Conservation (phyloP, 2,329 filamentous ascomycete genomes). For the Tolypocladium amazonense region DNA sequence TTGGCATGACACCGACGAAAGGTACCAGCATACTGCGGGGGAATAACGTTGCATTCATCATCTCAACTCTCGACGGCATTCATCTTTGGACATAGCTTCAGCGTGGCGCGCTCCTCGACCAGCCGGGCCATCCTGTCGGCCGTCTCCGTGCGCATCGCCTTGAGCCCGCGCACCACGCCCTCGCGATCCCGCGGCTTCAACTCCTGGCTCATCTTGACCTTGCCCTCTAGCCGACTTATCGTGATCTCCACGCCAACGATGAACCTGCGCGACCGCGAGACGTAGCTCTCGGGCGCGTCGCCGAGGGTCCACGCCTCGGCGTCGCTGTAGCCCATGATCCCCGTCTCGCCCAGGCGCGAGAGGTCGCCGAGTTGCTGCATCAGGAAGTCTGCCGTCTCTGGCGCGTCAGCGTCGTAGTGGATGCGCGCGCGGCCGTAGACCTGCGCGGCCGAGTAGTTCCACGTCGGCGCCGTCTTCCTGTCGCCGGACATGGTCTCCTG, state of each 20-base stretch:
- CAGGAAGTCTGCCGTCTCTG: slow-evolving; percentile 36
- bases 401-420: slow-evolving; percentile 35
- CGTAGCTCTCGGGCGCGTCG: slow-evolving; percentile 45
- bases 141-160: slow-evolving; percentile 17
- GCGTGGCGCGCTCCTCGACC: slow-evolving; percentile 17
- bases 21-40: not conserved
- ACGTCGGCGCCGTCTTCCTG: slow-evolving; percentile 55
- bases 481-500: slow-evolving; percentile 48
- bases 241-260: slow-evolving; percentile 51
- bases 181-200: slow-evolving; percentile 37
- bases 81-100: slow-evolving; percentile 7
- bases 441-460: slow-evolving; percentile 58
- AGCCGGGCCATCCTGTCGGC: slow-evolving; percentile 18
- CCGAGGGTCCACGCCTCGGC: slow-evolving; percentile 40
- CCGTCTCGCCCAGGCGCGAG: slow-evolving; percentile 35
- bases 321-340: slow-evolving; percentile 44
- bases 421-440: slow-evolving; percentile 47
- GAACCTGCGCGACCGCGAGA: slow-evolving; percentile 40
- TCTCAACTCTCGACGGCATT: not conserved
- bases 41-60: not conserved
- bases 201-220: slow-evolving; percentile 59
- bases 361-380: slow-evolving; percentile 40
- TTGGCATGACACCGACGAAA: not conserved
- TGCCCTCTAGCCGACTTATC: slow-evolving; percentile 44
- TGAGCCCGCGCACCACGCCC: slow-evolving; percentile 48